phyloP scores from a whole-genome alignment of 306 rosid species.

The Pyrus communis region DNA sequence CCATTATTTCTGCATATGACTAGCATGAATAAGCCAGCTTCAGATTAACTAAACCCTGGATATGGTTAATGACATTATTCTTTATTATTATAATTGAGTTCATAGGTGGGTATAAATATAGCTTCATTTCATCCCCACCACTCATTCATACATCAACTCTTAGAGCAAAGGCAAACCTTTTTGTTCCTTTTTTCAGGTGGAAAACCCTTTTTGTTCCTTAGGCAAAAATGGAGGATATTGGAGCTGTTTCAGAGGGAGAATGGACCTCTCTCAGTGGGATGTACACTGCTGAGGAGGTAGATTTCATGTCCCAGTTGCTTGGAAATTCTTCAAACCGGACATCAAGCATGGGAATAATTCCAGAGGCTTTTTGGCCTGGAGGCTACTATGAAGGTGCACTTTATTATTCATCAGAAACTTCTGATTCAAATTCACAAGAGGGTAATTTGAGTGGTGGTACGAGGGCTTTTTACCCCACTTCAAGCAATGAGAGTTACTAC shows the following conservation, averaged over 20 bases:
- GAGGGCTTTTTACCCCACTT: slow-evolving; percentile 2
- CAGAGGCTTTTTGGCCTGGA: slow-evolving; percentile 37
- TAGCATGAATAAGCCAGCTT: too few relatives aligned
- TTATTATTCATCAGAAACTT: slow-evolving; percentile 28
- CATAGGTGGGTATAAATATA: slow-evolving; percentile 11
- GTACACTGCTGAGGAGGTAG: slow-evolving; percentile 33
- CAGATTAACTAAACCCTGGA: not conserved
- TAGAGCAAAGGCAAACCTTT: not conserved
- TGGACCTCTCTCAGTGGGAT: slow-evolving; percentile 34
- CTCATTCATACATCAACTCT: not conserved
- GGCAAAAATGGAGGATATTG: slow-evolving; percentile 27
- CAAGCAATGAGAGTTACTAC: slow-evolving; percentile 11
- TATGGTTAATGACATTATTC: not conserved
- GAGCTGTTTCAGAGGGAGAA: slow-evolving; percentile 27
- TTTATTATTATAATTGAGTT: not conserved
- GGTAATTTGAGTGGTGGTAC: slow-evolving; percentile 1
- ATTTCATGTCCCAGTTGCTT: slow-evolving; percentile 36
- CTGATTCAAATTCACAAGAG: not conserved
- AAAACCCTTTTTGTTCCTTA: not conserved
- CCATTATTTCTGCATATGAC: not conserved
- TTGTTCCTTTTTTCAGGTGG: not conserved
- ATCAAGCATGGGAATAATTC: slow-evolving; percentile 21
- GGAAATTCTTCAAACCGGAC: not conserved
- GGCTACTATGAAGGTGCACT: slow-evolving; percentile 22
- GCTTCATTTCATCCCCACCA: not conserved